phyloP scores from a whole-genome alignment of 768 basidiomycete genomes.

The Tricholoma flavovirens region DNA sequence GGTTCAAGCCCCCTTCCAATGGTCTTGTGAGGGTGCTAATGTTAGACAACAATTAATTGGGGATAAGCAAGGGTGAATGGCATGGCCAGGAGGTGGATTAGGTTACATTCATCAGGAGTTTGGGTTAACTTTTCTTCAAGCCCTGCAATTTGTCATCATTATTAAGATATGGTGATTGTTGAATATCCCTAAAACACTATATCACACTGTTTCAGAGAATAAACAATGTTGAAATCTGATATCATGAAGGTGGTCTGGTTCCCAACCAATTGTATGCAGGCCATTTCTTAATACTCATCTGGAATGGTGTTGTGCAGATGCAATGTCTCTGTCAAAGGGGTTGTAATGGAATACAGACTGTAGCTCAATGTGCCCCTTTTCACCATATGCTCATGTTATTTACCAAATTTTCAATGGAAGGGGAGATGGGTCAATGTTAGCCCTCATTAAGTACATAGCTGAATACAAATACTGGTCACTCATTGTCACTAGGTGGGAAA shows the following conservation, averaged over 20 bases:
- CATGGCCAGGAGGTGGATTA: too few species aligned
- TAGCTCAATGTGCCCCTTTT: neutral
- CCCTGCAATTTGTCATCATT: too few species aligned
- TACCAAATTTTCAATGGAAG: neutral
- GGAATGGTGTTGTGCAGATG: neutral
- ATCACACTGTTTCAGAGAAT: too few species aligned
- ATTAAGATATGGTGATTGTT: neutral
- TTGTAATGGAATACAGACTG: neutral
- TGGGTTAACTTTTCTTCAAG: too few species aligned
- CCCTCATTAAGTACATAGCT: neutral
- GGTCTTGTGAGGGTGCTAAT: neutral
- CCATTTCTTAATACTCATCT: neutral
- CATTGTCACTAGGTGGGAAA: too few species aligned
- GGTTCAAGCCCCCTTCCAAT: neutral
- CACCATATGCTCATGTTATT: neutral
- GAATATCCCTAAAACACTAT: neutral
- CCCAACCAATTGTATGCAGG: neutral
- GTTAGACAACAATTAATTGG: neutral
- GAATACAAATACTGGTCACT: too few species aligned
- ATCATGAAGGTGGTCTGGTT: neutral
- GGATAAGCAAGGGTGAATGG: too few species aligned
- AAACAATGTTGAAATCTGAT: neutral
- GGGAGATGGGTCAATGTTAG: neutral
- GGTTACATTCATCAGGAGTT: too few species aligned
- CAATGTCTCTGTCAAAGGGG: neutral